Evolutionary conservation across 2,329 filamentous ascomycete genomes (phyloP), one percentile per base, ranked within the genome.

Genomic region (Ophiosphaerella herpotricha): DNA sequence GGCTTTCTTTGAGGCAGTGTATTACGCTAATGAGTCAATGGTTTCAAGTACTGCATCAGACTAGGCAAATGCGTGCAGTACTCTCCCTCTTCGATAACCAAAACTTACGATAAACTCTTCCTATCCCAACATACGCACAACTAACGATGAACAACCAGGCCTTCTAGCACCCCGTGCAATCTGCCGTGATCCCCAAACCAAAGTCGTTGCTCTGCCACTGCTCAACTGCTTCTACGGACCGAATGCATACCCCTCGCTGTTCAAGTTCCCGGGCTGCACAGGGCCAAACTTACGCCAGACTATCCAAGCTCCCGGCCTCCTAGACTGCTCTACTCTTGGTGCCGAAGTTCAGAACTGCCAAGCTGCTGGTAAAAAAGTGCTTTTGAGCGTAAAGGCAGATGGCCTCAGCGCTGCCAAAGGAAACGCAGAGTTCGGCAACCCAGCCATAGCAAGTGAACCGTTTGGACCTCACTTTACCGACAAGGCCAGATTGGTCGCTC

Each of bases 241-340:
- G 7, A 49, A 48, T 13, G 62, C 55, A 32, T 70, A 72, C 43
- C 73, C 73, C n/a, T 55, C 58, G 5, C 59, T 73, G 2, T 29
- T 55, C 37, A 56, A 71, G 40, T 75, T 73, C 33, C 64, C 69
- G 1, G 70, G 71, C 26, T 77, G 75, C 50, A 49, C 55, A 2
- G 55, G 58, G 5, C 32, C 64, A 1, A 73, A 71, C 34, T 21
- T 54, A 0, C 50, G 54, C 1, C 75, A 77, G 66, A 32, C 57
- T 1, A 36, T 58, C 7, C 52, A 67, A 46, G 75, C 74, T 2
- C 71, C 74, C 0, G 73, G 73, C 2, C 60, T 78, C 0, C 60
- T 73, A 5, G 65, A 67, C 52, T 77, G 74, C 63, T 68, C 72
- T 1, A 54, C 60, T 0, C 63, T 77, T 3, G 74, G 74, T 41